Conservation (phyloP, 306 rosid species). For the Fagus crenata region DNA sequence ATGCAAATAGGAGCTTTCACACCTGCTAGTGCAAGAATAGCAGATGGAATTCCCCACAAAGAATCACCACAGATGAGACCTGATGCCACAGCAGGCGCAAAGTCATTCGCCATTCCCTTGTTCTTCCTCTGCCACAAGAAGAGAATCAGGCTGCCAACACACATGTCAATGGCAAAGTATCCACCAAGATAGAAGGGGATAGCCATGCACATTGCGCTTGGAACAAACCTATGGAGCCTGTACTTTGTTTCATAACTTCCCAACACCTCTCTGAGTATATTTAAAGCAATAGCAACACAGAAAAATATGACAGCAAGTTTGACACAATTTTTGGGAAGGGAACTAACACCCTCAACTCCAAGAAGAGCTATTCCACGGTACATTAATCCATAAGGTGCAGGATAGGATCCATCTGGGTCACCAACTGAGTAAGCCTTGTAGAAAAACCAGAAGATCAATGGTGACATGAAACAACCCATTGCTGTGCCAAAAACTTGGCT, state of each 20-base stretch:
- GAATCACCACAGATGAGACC: conserved; percentile 78
- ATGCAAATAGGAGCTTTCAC: conserved; percentile 65
- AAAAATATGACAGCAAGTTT: conserved; percentile 44
- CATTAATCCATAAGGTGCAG: conserved; percentile 64
- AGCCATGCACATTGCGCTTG: conserved; percentile 69
- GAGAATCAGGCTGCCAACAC: conserved; percentile 67
- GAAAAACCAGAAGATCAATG: conserved; percentile 63
- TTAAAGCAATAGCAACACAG: conserved; percentile 28
- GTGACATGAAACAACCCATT: conserved; percentile 55
- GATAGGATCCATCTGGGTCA: conserved; percentile 56
- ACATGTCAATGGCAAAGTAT: conserved; percentile 72
- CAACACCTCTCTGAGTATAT: conserved; percentile 42
- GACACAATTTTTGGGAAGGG: conserved; percentile 66
- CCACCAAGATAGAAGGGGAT: conserved; percentile 73
- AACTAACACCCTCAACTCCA: conserved; percentile 66
- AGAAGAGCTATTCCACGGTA: conserved; percentile 72
- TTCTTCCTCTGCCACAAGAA: conserved; percentile 46
- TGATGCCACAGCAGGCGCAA: conserved; percentile 60
- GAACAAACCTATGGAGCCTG: conserved; percentile 42
- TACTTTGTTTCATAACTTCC: conserved; percentile 38
- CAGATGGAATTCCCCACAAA: conserved; percentile 73
- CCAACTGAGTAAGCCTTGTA: conserved; percentile 65
- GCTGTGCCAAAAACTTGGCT: conserved; percentile 68
- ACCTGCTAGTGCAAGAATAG: conserved; percentile 51
- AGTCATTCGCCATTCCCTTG: conserved; percentile 44